Evolutionary conservation across 2,329 filamentous ascomycete genomes (phyloP), one percentile per base, ranked within the genome.

Genomic region (Neonectria punicea): DNA sequence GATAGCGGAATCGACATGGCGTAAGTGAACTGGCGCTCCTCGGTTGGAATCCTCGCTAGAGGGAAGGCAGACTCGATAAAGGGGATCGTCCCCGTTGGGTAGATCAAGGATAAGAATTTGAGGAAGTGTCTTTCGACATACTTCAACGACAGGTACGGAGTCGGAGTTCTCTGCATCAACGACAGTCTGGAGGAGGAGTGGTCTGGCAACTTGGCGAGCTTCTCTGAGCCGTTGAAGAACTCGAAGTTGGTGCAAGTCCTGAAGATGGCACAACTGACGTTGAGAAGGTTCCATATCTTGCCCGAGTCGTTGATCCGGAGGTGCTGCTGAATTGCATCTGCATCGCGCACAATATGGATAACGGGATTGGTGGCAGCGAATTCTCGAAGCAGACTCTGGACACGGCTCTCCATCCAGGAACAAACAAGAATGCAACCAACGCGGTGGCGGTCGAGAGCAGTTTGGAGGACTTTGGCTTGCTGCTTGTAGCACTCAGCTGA

Each of bases 161-260:
- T 85, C 0, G 83, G 81, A 1, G 80, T 79, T 57, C 80, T 65
- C 8, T 71, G 69, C 77, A 61, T 78, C 76, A 57, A 79, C 49
- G 70, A 67, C 6, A 56, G 50, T 0, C 67, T 65, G 13, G 63
- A 20, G 25, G 46, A 67, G 28, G 3, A 57, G 60, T 50, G 18
- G 6, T 36, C 43, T 5, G 44, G 50, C 28, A 69, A 73, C 69
- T 70, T 74, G 47, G 79, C 74, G 5, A 75, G 75, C 18, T 79
- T 81, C 73, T 93, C 90, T 2, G 90, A 90, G 16, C 92, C 81
- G 70, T 93, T 93, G 81, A 89, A 93, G 76, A 93, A 94, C 73
- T 94, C 92, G 67, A 91, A 86, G 70, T 92, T 93, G 11, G 90
- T 90, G 74, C 89, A 92, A 2, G 83, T 84, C 53, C 90, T 84